Conservation (phyloP, 2,329 filamentous ascomycete species). For the Exophiala dermatitidis region DNA sequence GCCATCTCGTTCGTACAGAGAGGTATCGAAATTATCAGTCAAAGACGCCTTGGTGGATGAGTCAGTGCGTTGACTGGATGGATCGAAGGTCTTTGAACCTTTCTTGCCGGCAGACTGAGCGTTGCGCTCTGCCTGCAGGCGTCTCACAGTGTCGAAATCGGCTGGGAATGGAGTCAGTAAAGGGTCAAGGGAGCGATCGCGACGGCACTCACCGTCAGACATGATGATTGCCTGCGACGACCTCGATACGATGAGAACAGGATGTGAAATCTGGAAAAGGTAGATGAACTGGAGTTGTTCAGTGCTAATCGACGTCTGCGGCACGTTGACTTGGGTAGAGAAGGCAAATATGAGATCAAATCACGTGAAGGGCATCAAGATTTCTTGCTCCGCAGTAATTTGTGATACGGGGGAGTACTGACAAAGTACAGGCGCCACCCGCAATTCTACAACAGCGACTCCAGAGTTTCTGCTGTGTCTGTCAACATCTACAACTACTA, state of each 20-base stretch:
- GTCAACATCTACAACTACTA: too few species aligned
- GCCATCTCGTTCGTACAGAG: slow-evolving; percentile 68
- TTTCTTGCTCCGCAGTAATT: too few species aligned
- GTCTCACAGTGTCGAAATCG: slow-evolving; percentile 80
- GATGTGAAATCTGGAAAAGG: background rate
- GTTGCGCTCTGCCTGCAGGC: slow-evolving; percentile 89
- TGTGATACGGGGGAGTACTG: too few species aligned
- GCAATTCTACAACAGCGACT: too few species aligned
- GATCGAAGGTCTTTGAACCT: slow-evolving; percentile 71
- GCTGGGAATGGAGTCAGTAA: slow-evolving; percentile 85
- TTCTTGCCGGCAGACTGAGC: slow-evolving; percentile 69
- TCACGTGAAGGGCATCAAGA: too few species aligned
- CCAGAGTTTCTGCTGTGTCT: too few species aligned
- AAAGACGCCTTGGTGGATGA: slow-evolving; percentile 83
- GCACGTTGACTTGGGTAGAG: too few species aligned
- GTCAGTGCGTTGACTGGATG: slow-evolving; percentile 72
- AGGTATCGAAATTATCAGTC: slow-evolving; percentile 76
- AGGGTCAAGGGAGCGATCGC: too few species aligned
- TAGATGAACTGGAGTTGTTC: background rate
- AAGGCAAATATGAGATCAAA: too few species aligned
- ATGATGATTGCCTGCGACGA: slow-evolving; percentile 8
- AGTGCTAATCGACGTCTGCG: too few species aligned
- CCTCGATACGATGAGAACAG: slow-evolving; percentile 2
- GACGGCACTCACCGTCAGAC: slow-evolving; percentile 18
- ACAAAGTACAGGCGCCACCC: too few species aligned